Conservation (phyloP, 805 yeast species). For the Candida tallmaniae region DNA sequence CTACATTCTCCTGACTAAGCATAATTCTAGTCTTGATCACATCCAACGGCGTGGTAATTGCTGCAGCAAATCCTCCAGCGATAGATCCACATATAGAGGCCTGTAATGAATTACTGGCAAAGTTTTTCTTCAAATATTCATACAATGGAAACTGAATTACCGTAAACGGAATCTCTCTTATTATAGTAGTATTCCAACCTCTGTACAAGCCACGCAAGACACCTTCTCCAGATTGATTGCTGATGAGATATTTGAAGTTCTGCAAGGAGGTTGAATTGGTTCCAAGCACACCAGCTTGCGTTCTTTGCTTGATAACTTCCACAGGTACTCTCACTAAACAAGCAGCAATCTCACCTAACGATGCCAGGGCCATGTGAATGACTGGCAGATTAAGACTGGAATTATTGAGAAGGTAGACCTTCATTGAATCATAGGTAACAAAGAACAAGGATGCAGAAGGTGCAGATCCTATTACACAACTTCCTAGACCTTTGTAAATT, state of each 20-base stretch:
- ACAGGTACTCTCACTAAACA: conserved; percentile 95
- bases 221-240: conserved; percentile 74
- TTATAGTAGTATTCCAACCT: conserved; percentile 89
- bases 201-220: conserved; percentile 73
- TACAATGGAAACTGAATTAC: conserved; percentile 93
- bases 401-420: conserved; percentile 21
- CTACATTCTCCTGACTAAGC: conserved; percentile 54
- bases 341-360: conserved; percentile 88
- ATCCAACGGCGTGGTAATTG: conserved; percentile 75
- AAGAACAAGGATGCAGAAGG: conserved; percentile 54
- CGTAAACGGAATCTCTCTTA: conserved; percentile 96
- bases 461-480: conserved; percentile 91
- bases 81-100: conserved; percentile 68
- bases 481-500: conserved; percentile 86
- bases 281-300: conserved; percentile 53
- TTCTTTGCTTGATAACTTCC: conserved; percentile 91
- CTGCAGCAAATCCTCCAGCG: conserved; percentile 83
- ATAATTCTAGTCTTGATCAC: conserved; percentile 80
- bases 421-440: conserved; percentile 78
- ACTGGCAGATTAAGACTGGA: conserved; percentile 7
- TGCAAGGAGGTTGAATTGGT: conserved; percentile 55
- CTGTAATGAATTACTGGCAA: conserved; percentile 36
- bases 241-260: conserved; percentile 59
- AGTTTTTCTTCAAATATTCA: conserved; percentile 66
- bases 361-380: conserved; percentile 84